Evolutionary conservation across 2,329 filamentous ascomycete species (phyloP).

Genomic region (Neonectria faginata): DNA sequence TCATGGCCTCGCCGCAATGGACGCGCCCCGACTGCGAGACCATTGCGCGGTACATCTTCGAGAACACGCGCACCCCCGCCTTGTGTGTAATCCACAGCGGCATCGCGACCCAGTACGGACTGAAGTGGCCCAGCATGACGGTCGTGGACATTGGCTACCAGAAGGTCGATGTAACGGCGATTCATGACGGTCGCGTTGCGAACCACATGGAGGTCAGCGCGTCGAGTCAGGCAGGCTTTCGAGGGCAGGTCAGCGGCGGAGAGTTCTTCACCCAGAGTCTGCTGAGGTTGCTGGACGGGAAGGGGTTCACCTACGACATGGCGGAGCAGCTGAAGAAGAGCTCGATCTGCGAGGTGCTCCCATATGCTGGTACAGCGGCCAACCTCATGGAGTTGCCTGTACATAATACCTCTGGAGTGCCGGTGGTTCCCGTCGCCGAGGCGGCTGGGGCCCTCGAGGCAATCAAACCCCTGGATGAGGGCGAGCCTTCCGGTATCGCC

Average conservation of each 20-base stretch:
- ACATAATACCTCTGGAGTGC: slow-evolving; percentile 52
- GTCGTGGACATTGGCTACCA: slow-evolving; percentile 91
- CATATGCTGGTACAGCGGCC: slow-evolving; percentile 61
- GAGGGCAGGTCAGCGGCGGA: slow-evolving; percentile 75
- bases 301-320: slow-evolving; percentile 73
- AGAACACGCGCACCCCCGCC: slow-evolving; percentile 94
- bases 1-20: slow-evolving; percentile 92
- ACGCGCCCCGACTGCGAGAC: slow-evolving; percentile 87
- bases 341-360: slow-evolving; percentile 73
- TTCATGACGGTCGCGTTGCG: slow-evolving; percentile 82
- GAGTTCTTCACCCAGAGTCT: slow-evolving; percentile 86
- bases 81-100: slow-evolving; percentile 92
- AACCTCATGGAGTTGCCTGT: slow-evolving; percentile 62
- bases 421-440: slow-evolving; percentile 44
- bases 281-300: slow-evolving; percentile 70
- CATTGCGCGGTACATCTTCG: slow-evolving; percentile 94
- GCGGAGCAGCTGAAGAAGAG: slow-evolving; percentile 78
- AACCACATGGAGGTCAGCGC: slow-evolving; percentile 73
- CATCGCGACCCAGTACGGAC: slow-evolving; percentile 86
- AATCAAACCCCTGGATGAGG: slow-evolving; percentile 54
- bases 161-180: slow-evolving; percentile 92
- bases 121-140: slow-evolving; percentile 79
- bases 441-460: slow-evolving; percentile 52
- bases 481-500: slow-evolving; percentile 56
- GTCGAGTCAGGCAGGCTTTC: slow-evolving; percentile 56